Percentiles rank a stretch among this genome's conserved stretches.
Conservation (phyloP, 371 early-diverging fungal species). For the Mucor indicus region DNA sequence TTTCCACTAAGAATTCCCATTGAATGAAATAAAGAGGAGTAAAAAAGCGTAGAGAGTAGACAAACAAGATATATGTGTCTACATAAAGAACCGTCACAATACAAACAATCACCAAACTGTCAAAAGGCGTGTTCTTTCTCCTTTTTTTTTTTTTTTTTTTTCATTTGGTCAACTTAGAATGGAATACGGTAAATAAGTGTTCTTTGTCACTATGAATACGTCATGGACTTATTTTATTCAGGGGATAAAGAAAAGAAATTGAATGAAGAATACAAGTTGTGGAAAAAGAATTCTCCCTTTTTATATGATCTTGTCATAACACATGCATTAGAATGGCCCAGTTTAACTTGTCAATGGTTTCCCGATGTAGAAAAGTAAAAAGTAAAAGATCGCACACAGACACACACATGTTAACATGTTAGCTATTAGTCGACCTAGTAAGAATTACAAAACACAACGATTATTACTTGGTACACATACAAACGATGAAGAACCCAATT, state of each 20-base stretch:
- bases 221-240: no score
- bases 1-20: slow-evolving; percentile 37
- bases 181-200: not conserved
- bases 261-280: slow-evolving; percentile 94
- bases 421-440: slow-evolving; percentile 79
- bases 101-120: no score
- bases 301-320: slow-evolving; percentile 98
- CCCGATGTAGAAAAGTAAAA: slow-evolving; percentile 89
- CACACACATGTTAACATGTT: not conserved
- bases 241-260: slow-evolving; percentile 74
- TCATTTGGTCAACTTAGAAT: not conserved
- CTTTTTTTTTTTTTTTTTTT: no score
- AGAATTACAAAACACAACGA: slow-evolving; percentile 86
- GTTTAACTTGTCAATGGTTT: slow-evolving; percentile 97
- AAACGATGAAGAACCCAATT: slow-evolving; percentile 94
- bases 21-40: not conserved
- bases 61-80: no score
- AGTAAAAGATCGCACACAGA: not conserved
- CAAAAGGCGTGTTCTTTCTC: no score
- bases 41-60: not conserved
- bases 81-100: no score
- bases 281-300: slow-evolving; percentile 99
- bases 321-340: slow-evolving; percentile 98
- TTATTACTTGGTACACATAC: slow-evolving; percentile 96
- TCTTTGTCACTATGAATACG: no score